Evolutionary conservation across 1,139 yeast species (phyloP), one percentile per base, ranked within the genome.

Genomic region (Waltiozyma sp.): DNA sequence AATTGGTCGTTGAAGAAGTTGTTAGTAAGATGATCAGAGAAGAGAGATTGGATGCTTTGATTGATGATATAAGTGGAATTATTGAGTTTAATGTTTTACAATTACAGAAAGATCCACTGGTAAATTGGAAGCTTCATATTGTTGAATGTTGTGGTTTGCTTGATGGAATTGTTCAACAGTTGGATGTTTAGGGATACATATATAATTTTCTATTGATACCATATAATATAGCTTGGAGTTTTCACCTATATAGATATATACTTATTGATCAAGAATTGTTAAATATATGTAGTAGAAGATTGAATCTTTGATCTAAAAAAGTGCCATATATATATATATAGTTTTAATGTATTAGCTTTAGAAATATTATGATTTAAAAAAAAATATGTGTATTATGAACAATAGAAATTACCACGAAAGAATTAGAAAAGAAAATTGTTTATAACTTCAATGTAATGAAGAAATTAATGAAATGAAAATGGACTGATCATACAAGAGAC

Each of bases 61-160:
- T 65, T 36, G 69, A 65, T 46, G 69, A 65, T 43, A 52, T 65
- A n/a, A 57, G 56, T 40, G 55, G 58, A 14, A 49, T 63, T 3
- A 50, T 65, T n/a, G 54, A 59, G n/a, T 65, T 64, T 42, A 37
- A 36, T 2, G 13, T 36, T 28, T 11, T 14, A 15, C 24, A 36
- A 24, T 4, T 19, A 21, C 38, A 36, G 19, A 13, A 9, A 5
- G 16, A 19, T n/a, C 24, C 35, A 1, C 38, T 51, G 31, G 28
- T 42, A 8, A 41, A 45, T 11, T 55, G 59, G 59, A 45, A 53
- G 28, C 41, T 44, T 16, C 56, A 54, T 43, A 50, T 55, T 14
- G 43, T 47, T 15, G 50, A 49, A 2, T 38, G 49, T 15, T 52
- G 56, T 38, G 34, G 47, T 5, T 34, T 49, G 10, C 28, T 55